Base-by-base conservation (phyloP, 2,329 filamentous ascomycete species). In the Iodosphaeria phyllophila region DNA sequence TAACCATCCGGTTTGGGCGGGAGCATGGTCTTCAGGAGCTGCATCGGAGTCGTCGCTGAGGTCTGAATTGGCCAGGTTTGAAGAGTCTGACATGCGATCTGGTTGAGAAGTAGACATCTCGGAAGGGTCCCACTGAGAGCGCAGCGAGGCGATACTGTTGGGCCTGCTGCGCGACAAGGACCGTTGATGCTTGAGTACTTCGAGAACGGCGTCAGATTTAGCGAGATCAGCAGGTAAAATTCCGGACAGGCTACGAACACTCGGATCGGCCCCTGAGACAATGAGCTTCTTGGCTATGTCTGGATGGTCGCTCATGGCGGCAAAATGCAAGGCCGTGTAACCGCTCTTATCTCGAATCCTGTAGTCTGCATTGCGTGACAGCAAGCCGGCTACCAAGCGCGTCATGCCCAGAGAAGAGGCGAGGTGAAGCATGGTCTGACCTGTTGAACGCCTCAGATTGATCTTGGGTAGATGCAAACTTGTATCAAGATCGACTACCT, bases 291-390 rank as follows among this genome's bases (percentile, higher is more conserved):
- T 64, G 9, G 86, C 73, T 35, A 89, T 80, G 41, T 82, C 72
- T 8, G 67, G 54, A 40, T 83, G 73, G 32, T 74, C 68, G 45
- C 77, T 74, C 40, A 91, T 63, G 14, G 76, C 72, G 12, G 82
- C 80, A 42, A 86, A 65, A 46, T 91, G 79, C 52, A 91, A 62
- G 9, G 82, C 71, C 4, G 78, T 82, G 47, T 80, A 86, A 13
- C 80, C 80, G 24, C 75, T 74, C 32, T 71, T 74, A 43, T 92
- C 82, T 28, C 70, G 64, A 18, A 71, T 55, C 38, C 86, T 72
- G 1, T 74, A 69, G 39, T 76, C 74, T 12, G 78, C 79, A n/a
- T 79, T 77, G 33, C 78, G 65, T 7, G 73, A 75, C 12, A 91
- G 54, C 14, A 91, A 59, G 16, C 73, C 78, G 8, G 76, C 76